Evolutionary conservation across 2,329 filamentous ascomycete species (phyloP).

Genomic region (Pseudocercospora fuligena): DNA sequence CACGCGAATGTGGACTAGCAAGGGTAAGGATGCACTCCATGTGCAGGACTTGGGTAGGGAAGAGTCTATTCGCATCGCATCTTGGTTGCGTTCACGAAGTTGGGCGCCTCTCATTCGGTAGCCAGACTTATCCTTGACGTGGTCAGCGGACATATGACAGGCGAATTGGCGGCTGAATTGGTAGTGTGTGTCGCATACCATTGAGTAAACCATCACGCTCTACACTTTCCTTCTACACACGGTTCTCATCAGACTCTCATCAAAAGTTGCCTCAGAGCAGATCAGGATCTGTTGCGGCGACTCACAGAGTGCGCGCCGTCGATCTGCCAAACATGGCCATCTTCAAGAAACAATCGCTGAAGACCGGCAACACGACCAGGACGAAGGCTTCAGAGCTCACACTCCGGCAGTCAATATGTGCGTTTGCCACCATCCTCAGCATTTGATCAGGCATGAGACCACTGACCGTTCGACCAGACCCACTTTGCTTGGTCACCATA

Average conservation of each 20-base stretch:
- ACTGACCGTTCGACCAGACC: constrained; percentile 38
- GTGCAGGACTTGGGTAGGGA: constrained; percentile 3
- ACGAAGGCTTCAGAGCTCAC: constrained; percentile 31
- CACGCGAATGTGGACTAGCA: constrained; percentile 4
- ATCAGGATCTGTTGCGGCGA: neutral
- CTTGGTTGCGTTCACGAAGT: neutral
- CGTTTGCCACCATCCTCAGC: neutral
- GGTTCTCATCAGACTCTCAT: neutral
- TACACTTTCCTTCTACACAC: neutral
- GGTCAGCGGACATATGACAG: constrained; percentile 5
- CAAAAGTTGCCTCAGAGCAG: neutral
- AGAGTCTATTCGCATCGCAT: constrained; percentile 2
- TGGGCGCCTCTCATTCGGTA: neutral
- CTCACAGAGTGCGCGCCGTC: neutral
- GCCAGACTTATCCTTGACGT: neutral
- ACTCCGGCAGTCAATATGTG: constrained; percentile 27
- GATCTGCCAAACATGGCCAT: constrained; percentile 22
- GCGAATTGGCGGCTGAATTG: constrained; percentile 11
- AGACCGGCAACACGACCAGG: constrained; percentile 25
- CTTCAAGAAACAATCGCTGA: constrained; percentile 27
- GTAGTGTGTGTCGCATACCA: neutral
- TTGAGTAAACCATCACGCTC: neutral
- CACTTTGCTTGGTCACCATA: constrained; percentile 68
- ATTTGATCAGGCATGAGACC: neutral
- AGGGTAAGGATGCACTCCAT: constrained; percentile 9